Percentiles rank a stretch among this genome's conserved stretches.
Evolutionary conservation across 768 basidiomycete genomes (phyloP).

Genomic region (Russula virescens): DNA sequence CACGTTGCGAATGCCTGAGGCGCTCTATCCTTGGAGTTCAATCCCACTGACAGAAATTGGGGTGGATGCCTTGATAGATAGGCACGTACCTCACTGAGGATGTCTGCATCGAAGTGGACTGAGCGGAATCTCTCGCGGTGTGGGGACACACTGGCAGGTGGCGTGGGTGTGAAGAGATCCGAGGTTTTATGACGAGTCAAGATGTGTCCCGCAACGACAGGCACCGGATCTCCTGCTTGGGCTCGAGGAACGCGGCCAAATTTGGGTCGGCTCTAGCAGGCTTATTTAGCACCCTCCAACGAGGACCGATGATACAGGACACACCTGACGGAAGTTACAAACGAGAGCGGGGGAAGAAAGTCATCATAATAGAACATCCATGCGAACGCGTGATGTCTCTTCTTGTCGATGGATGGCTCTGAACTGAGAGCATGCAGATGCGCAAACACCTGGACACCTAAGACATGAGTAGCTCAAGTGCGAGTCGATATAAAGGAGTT

Average conservation of each 20-base stretch:
- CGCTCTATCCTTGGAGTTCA: background rate
- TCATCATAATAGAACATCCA: conserved; percentile 45
- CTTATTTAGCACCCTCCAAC: background rate
- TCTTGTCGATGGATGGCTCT: conserved; percentile 34
- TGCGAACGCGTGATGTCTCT: conserved; percentile 25
- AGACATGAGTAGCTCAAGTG: conserved; percentile 43
- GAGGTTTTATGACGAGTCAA: conserved; percentile 31
- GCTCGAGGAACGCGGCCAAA: conserved; percentile 47
- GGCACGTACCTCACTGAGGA: conserved; percentile 33
- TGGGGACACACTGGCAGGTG: too few species aligned
- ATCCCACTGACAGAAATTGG: background rate
- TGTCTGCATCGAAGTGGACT: conserved; percentile 43
- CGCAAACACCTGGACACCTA: conserved; percentile 37
- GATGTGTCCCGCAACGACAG: conserved; percentile 52
- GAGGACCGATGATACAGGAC: background rate
- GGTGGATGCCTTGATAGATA: too few species aligned
- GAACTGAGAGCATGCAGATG: conserved; percentile 41
- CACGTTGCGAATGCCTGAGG: conserved; percentile 41
- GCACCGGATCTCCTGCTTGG: conserved; percentile 43
- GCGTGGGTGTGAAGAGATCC: conserved; percentile 31
- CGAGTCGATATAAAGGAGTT: too few species aligned
- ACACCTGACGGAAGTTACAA: conserved; percentile 55
- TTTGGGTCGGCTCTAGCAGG: conserved; percentile 28
- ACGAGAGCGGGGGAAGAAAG: conserved; percentile 37
- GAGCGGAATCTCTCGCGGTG: conserved; percentile 46